Evolutionary conservation across 2,329 filamentous ascomycete genomes (phyloP), one percentile per base, ranked within the genome.

Genomic region (Fusarium newnesense): DNA sequence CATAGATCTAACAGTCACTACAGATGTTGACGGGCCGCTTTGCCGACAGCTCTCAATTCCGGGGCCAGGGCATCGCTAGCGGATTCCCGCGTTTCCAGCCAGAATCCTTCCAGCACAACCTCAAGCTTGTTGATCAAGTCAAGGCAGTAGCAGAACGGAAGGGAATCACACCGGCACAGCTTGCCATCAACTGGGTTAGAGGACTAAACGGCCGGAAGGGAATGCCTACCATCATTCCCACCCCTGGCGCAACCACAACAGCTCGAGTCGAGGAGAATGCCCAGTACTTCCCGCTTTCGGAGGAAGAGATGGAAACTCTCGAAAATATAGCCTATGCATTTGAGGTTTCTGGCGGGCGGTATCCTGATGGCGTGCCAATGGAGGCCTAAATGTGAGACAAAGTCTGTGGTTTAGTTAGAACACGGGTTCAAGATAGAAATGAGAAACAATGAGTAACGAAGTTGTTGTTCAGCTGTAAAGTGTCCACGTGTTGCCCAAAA

Each of bases 111-210:
- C 83, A 87, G 42, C 85, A 87, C 78, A 94, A 94, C 80, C 75
- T 93, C 13, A 81, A 89, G 77, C 85, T 94, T 9, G 89, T 91
- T 15, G 72, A 84, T 11, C 84, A 89, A 64, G 80, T 94, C 18
- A 83, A 90, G 77, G 82, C 82, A 30, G 77, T 94, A 42, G 91
- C 92, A 3, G 78, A 83, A 74, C 84, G 85, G 75, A 93, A 92
- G 82, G 85, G 86, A 1, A 87, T 85, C 77, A 92, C 90, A 0
- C 79, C 88, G 6, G 87, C 87, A 3, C 92, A 94, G 81, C 84
- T 94, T 26, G 92, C 92, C 10, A 84, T 95, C 54, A 87, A 85
- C 40, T 95, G 93, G 92, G 83, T 90, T 12, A 78, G 84, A 56
- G 80, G 84, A 6, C 82, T 90, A 39, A 87, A 84, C 60, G 82